Evolutionary conservation across 805 yeast species (phyloP).

Genomic region (Teunomyces aglyptinius): DNA sequence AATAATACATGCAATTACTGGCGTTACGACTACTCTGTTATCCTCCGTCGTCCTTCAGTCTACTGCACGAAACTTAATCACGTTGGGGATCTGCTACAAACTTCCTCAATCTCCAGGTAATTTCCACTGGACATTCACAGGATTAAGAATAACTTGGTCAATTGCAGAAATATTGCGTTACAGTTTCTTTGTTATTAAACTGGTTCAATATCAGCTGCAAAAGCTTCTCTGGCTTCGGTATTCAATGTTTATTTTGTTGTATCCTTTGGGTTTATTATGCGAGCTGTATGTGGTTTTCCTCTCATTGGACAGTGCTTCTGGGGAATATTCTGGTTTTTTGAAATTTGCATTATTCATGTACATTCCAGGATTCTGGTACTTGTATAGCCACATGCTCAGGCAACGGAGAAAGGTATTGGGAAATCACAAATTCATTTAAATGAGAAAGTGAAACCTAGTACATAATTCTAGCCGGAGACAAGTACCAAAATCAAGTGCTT

Average conservation of each 20-base stretch:
- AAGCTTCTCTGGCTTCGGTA: not conserved
- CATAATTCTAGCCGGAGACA: too few relatives aligned
- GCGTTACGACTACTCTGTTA: not conserved
- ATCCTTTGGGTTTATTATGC: not conserved
- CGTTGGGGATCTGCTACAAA: not conserved
- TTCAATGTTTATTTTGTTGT: not conserved
- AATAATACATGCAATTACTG: not conserved
- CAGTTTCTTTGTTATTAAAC: not conserved
- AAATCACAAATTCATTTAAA: not conserved
- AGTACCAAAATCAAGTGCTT: too few relatives aligned
- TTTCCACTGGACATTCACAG: not conserved
- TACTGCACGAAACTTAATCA: not conserved
- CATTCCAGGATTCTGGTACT: constrained; percentile 28
- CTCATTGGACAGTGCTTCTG: not conserved
- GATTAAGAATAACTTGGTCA: not conserved
- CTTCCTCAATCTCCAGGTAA: not conserved
- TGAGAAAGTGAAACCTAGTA: too few relatives aligned
- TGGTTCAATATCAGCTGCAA: not conserved
- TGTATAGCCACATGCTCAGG: constrained; percentile 30
- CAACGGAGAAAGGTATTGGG: constrained; percentile 25
- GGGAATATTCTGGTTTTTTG: constrained; percentile 18
- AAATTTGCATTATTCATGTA: constrained; percentile 23
- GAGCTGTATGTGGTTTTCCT: not conserved
- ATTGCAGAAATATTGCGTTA: not conserved
- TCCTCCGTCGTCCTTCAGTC: not conserved